Percentiles rank a stretch among this genome's conserved stretches.
These are phyloP conservation scores for Coelastrella sp. DNA, from an alignment of 139 green algal genomes.

Conservation along the genomic window DNA sequence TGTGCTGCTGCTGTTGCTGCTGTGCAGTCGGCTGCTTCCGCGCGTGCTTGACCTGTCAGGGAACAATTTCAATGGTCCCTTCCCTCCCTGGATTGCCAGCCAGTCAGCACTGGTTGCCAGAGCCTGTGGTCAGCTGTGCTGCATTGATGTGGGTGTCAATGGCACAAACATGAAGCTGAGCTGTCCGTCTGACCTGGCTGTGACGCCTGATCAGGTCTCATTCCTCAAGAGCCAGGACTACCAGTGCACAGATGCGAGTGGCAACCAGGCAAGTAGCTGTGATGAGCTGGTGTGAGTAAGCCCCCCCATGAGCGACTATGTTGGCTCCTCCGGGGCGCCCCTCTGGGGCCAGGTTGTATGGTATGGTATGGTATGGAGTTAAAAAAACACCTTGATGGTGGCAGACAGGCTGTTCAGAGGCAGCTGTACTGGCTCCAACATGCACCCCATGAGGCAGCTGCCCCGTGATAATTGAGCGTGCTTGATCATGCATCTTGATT, in stretches of 20 bases:
- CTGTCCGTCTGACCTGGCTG: neutral
- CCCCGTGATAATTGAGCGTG: neutral
- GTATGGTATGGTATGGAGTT: too few relatives aligned
- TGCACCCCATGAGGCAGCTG: neutral
- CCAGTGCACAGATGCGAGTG: neutral
- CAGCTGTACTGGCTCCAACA: neutral
- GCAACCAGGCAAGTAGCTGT: neutral
- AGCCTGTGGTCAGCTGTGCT: neutral
- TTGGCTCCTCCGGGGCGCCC: too few relatives aligned
- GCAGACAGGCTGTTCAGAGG: neutral
- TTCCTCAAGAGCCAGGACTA: neutral
- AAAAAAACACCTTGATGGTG: too few relatives aligned
- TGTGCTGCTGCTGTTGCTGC: neutral
- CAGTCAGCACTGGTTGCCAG: neutral
- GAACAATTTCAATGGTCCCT: neutral
- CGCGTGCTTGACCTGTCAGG: slow-evolving; percentile 7
- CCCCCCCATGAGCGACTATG: too few relatives aligned
- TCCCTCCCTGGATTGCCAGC: neutral
- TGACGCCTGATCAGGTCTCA: neutral
- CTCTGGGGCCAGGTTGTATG: too few relatives aligned
- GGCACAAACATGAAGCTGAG: slow-evolving; percentile 6
- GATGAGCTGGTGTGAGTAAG: too few relatives aligned
- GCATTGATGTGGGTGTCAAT: neutral
- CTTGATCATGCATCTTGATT: too few relatives aligned
- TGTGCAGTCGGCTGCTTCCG: neutral